Evolutionary conservation across 169 alveolate genomes (phyloP).

Genomic region (Plasmodium inui): DNA sequence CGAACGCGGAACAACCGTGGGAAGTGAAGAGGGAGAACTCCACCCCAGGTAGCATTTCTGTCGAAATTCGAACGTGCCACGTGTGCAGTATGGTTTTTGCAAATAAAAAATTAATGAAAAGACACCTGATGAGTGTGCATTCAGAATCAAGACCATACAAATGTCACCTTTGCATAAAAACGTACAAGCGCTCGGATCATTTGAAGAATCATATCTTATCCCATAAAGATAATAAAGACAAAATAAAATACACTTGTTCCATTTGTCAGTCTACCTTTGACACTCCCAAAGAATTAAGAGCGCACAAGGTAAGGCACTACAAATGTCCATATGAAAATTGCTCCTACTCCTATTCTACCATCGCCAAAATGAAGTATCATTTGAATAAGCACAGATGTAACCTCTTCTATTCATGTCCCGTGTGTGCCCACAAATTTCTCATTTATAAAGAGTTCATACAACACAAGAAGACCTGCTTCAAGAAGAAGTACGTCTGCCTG

Average conservation of each 20-base stretch:
- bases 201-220: constrained; percentile 78
- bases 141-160: constrained; percentile 61
- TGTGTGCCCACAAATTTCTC: constrained; percentile 15
- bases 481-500: constrained; percentile 55
- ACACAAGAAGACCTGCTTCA: constrained; percentile 46
- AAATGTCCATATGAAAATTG: constrained; percentile 77
- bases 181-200: constrained; percentile 81
- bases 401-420: constrained; percentile 44
- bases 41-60: constrained; percentile 7
- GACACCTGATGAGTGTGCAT: constrained; percentile 73
- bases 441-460: constrained; percentile 68
- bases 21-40: not conserved
- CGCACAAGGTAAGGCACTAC: constrained; percentile 27
- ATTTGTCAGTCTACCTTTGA: constrained; percentile 28
- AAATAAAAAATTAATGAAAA: constrained; percentile 67
- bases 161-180: constrained; percentile 76
- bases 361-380: constrained; percentile 70
- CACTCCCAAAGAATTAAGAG: constrained; percentile 40
- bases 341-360: constrained; percentile 58
- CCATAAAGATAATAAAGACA: constrained; percentile 58
- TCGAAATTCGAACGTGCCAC: constrained; percentile 55
- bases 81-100: constrained; percentile 63
- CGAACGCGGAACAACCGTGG: not conserved
- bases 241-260: constrained; percentile 38
- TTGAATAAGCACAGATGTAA: constrained; percentile 65